These are phyloP conservation scores for Tolypocladium endophyticum DNA, from an alignment of 2,329 filamentous ascomycete species.

Conservation along the genomic window DNA sequence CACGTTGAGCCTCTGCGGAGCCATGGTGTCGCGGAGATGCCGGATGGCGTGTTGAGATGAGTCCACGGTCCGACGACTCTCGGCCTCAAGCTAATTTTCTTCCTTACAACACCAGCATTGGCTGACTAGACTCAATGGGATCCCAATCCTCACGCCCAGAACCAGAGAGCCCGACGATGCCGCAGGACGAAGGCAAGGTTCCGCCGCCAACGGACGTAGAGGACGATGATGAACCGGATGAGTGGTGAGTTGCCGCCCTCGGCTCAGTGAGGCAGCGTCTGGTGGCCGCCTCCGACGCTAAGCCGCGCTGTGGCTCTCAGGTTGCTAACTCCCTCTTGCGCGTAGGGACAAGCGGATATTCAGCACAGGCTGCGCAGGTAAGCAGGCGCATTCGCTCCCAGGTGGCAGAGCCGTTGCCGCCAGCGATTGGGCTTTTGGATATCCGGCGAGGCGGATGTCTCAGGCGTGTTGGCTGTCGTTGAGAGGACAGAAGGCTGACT, in stretches of 20 bases:
- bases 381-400: constrained; percentile 8
- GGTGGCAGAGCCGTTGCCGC: not conserved
- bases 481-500: not conserved
- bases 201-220: constrained; percentile 25
- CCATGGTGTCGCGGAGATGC: constrained; percentile 35
- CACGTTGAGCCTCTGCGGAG: constrained; percentile 69
- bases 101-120: constrained; percentile 2
- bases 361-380: constrained; percentile 89
- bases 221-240: constrained; percentile 74
- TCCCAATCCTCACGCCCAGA: constrained; percentile 3
- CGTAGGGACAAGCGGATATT: constrained; percentile 93
- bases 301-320: constrained; percentile 4
- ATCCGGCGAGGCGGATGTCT: not conserved
- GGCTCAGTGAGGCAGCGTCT: not conserved
- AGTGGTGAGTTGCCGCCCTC: constrained; percentile 53
- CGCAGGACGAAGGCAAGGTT: constrained; percentile 40
- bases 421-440: not conserved
- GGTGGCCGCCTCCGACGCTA: constrained; percentile 19
- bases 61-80: not conserved
- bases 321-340: not conserved
- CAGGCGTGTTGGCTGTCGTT: not conserved
- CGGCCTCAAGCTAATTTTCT: constrained; percentile 1
- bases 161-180: constrained; percentile 19
- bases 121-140: constrained; percentile 2
- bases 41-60: not conserved